Base-by-base conservation (phyloP, 805 yeast species). In the Ogataea paraovalis region DNA sequence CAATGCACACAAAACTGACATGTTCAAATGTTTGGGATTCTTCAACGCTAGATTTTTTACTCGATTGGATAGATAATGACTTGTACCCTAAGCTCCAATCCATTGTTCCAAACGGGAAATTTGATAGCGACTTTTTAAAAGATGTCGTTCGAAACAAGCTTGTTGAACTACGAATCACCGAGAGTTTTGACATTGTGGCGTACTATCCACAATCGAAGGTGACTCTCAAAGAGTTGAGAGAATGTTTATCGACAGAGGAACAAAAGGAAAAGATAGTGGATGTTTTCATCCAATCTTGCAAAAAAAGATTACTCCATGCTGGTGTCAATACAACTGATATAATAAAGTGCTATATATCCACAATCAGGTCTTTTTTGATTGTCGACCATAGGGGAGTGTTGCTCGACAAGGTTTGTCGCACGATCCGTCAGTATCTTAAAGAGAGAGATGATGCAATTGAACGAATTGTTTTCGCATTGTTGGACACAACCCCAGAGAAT, bases 301-400 rank as follows among this genome's bases (percentile, higher is more conserved):
- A 70, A 20, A 59, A 55, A 30, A 62, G 75, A 30, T 60, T 90
- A 10, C 69, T 91, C 19, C 94, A 88, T 57, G 85, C 96, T 3
- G 96, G 96, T 19, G 77, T 85, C 1, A 81, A 85, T 54, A 92
- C 98, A 0, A 74, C 75, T 4, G 87, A 83, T 43, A 81, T 89
- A 7, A 76, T 92, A 22, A 66, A 78, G 2, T 79, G 76, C 45
- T 92, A 87, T 59, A 80, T 86, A 3, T 78, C 81, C 14, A 80
- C 91, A 1, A 84, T 91, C 40, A 74, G 80, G 52, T 74, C 90
- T 0, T 88, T 92, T 49, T 62, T 84, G 23, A 67, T 83, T 0
- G 70, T 94, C n/a, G 98, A 92, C 57, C 95, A 96, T 6, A 74
- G 87, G 34, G 96, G 96, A 0, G 92, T 88, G 0, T 67, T 91